Base-by-base conservation (phyloP, 2,329 filamentous ascomycete genomes). In the Colletotrichum eleusines region DNA sequence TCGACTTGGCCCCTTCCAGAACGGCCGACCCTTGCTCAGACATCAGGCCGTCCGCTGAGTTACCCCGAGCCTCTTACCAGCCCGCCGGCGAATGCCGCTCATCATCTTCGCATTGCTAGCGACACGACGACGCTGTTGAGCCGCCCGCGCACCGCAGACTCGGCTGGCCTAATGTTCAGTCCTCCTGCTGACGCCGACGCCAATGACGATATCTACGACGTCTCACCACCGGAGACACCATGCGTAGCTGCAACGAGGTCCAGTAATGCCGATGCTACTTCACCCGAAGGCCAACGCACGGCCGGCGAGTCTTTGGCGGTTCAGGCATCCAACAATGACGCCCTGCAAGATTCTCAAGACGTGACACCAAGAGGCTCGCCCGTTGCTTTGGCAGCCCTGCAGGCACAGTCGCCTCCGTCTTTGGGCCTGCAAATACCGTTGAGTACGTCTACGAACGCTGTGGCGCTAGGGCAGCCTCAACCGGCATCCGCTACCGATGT, bases 171-270 rank as follows among this genome's bases (percentile, higher is more conserved):
- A 11, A 59, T 46, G 42, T 66, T 67, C 33, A 73, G 35, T 16
- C 64, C 60, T 20, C 63, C 63, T 11, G 35, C 70, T 28, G 65
- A 31, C 18, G 63, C 69, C 2, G 78, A 79, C 14, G 76, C 74
- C 12, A 82, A 84, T 4, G 82, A 84, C 5, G 79, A 86, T 33
- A 76, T 86, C 4, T 87, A 87, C 74, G 81, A 85, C 69, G 83
- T 83, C 5, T 85, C 84, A 2, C 84, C 85, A 0, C 84, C 83
- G 2, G 79, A 76, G 14, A 85, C 84, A 0, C 85, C 84, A 5
- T 72, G 73, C 8, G 64, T 74, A 38, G 67, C 73, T 14, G 74
- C 74, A 5, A 65, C 66, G 31, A 72, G 69, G 38, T 70, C 69
- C 16, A 66, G 46, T 14, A 40, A 40, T 9, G 16, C 16, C 11